Evolutionary conservation across 2,329 filamentous ascomycete genomes (phyloP).

Genomic region (Coniochaeta hoffmannii): DNA sequence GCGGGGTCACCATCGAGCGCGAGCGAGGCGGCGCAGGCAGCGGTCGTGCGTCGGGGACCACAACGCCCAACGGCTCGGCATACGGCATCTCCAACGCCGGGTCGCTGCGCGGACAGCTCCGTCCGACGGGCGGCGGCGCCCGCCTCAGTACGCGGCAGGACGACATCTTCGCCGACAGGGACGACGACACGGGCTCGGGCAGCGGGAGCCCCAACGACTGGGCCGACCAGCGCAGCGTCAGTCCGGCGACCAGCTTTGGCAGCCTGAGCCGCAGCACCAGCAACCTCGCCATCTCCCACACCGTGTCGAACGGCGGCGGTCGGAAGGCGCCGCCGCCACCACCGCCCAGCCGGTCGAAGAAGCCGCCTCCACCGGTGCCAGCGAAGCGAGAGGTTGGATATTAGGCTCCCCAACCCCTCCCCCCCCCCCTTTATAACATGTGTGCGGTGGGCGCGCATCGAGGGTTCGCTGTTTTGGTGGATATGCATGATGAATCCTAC

Average conservation of each 20-base stretch:
- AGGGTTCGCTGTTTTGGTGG: no score
- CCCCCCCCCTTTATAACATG: no score
- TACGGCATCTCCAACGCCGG: constrained; percentile 22
- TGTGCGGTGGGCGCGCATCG: no score
- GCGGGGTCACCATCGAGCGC: constrained; percentile 14
- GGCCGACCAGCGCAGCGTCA: constrained; percentile 39
- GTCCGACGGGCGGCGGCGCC: constrained; percentile 28
- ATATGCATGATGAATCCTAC: no score
- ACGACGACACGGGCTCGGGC: constrained; percentile 42
- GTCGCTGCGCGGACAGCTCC: constrained; percentile 33
- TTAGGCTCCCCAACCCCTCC: constrained; percentile 8
- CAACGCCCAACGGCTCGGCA: constrained; percentile 10
- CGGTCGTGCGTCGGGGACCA: constrained; percentile 10
- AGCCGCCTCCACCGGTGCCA: constrained; percentile 46
- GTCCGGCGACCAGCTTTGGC: constrained; percentile 48
- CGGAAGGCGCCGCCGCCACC: constrained; percentile 38
- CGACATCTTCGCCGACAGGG: constrained; percentile 39
- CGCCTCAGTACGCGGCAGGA: constrained; percentile 33
- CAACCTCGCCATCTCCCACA: constrained; percentile 16
- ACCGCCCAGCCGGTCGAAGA: constrained; percentile 41
- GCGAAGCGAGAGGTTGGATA: constrained; percentile 25
- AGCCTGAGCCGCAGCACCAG: constrained; percentile 42
- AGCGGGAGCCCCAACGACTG: constrained; percentile 42
- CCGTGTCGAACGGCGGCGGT: constrained; percentile 13
- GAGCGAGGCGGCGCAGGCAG: constrained; percentile 8